Evolutionary conservation across 345 rosid genomes (phyloP).

Genomic region (Eucalyptus marginata): DNA sequence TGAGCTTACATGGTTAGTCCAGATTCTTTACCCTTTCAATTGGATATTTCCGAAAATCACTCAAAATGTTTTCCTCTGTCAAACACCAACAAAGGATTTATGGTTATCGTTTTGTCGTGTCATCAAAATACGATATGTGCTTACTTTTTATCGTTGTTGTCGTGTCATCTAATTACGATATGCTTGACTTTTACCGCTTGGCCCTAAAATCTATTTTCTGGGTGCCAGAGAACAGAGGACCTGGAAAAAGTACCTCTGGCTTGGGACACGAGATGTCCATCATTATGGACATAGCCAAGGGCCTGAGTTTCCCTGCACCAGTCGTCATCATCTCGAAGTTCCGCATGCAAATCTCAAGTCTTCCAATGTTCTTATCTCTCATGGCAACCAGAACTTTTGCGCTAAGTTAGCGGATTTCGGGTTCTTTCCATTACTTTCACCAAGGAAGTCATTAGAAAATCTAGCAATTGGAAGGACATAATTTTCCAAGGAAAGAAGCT

Average conservation of each 20-base stretch:
- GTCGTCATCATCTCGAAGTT: conserved; percentile 24
- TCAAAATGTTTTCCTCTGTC: not conserved
- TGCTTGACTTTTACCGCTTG: not conserved
- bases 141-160: not conserved
- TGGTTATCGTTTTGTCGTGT: not conserved
- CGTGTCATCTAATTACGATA: not conserved
- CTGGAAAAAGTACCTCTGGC: conserved; percentile 22
- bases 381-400: conserved; percentile 1
- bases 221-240: conserved; percentile 22
- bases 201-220: not conserved
- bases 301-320: conserved; percentile 28
- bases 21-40: not conserved
- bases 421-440: conserved; percentile 26
- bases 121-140: not conserved
- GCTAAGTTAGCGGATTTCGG: conserved; percentile 36
- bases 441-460: not conserved
- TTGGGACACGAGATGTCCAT: conserved; percentile 31
- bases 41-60: not conserved
- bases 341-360: conserved; percentile 57
- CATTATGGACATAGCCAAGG: conserved; percentile 33
- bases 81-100: not conserved
- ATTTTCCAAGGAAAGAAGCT: conserved; percentile 29
- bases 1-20: conserved; percentile 43
- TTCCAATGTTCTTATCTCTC: conserved; percentile 19
- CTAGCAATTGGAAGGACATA: conserved; percentile 30